These are phyloP conservation scores for Asclepias syriaca DNA, from an alignment of 257 asterid genomes.

Conservation along the genomic window DNA sequence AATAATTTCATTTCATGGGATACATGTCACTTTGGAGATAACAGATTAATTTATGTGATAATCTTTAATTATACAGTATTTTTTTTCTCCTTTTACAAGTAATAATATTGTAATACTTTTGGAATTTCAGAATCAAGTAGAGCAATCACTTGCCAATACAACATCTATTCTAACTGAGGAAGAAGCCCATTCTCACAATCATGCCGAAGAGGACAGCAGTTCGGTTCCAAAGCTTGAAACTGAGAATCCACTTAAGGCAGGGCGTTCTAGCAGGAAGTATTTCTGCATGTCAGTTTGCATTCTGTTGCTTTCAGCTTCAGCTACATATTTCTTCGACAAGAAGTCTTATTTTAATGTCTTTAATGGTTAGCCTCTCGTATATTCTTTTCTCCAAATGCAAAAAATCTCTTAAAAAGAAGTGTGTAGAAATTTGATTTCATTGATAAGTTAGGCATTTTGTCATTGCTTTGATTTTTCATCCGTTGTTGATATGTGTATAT, in stretches of 20 bases:
- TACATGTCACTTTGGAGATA: neutral
- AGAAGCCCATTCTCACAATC: conserved; percentile 18
- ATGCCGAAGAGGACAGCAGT: conserved; percentile 17
- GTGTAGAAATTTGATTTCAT: conserved; percentile 6
- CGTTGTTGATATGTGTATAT: conserved; percentile 9
- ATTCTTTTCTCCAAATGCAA: conserved; percentile 7
- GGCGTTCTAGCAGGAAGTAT: conserved; percentile 23
- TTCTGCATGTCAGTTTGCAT: conserved; percentile 29
- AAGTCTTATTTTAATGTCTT: conserved; percentile 12
- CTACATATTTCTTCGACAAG: conserved; percentile 31
- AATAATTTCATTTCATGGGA: no score
- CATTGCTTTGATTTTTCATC: conserved; percentile 1
- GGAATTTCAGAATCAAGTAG: conserved; percentile 30
- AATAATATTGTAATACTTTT: neutral
- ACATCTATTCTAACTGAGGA: conserved; percentile 12
- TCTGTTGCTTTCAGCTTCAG: conserved; percentile 42
- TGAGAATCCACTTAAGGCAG: conserved; percentile 17
- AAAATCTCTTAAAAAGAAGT: conserved; percentile 11
- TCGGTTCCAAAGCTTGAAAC: conserved; percentile 22
- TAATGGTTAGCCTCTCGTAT: conserved; percentile 12
- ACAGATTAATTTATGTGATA: no score
- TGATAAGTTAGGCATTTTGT: conserved; percentile 5
- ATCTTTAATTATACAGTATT: neutral
- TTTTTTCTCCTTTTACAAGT: neutral
- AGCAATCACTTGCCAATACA: conserved; percentile 25